These are phyloP conservation scores for Chrysosporium keratinophilum DNA, from an alignment of 2,329 filamentous ascomycete species.

Conservation along the genomic window DNA sequence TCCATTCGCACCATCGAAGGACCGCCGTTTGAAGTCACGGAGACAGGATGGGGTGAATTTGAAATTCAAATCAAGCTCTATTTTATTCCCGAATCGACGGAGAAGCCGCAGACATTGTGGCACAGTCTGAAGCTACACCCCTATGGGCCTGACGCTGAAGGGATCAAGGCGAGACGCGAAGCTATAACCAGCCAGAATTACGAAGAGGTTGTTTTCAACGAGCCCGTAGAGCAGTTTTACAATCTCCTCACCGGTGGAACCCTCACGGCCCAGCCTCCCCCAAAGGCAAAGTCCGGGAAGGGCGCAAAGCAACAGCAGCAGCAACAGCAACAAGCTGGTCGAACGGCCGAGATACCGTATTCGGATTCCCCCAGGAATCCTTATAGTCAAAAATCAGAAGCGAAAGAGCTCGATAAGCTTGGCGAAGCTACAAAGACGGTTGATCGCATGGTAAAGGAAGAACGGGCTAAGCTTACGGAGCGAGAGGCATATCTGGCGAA, in stretches of 20 bases:
- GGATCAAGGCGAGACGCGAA: slow-evolving; percentile 53
- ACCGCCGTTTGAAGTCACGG: slow-evolving; percentile 71
- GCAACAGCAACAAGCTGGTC: slow-evolving; percentile 39
- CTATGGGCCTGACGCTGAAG: slow-evolving; percentile 69
- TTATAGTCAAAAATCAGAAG: slow-evolving; percentile 63
- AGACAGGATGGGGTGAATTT: slow-evolving; percentile 98
- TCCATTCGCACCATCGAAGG: slow-evolving; percentile 75
- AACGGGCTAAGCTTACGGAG: slow-evolving; percentile 51
- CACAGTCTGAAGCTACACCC: slow-evolving; percentile 86
- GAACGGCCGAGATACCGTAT: slow-evolving; percentile 65
- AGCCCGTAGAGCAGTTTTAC: slow-evolving; percentile 87
- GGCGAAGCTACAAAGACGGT: slow-evolving; percentile 51
- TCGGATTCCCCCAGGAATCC: slow-evolving; percentile 56
- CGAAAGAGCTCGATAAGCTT: slow-evolving; percentile 55
- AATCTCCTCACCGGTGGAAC: slow-evolving; percentile 70
- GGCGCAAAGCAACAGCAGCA: slow-evolving; percentile 36
- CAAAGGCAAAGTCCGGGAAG: slow-evolving; percentile 50
- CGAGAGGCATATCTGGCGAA: slow-evolving; percentile 53
- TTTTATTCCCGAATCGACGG: slow-evolving; percentile 74
- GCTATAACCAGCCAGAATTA: slow-evolving; percentile 71
- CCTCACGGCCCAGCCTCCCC: slow-evolving; percentile 29
- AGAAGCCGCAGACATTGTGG: slow-evolving; percentile 93
- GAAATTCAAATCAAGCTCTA: slow-evolving; percentile 92
- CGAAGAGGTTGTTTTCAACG: slow-evolving; percentile 94
- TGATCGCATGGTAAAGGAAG: slow-evolving; percentile 51